A percentile compares a stretch with the other conserved stretches of the same genome.
Evolutionary conservation across 495 filamentous ascomycete species (phyloP).

Genomic region (Podospora didyma): DNA sequence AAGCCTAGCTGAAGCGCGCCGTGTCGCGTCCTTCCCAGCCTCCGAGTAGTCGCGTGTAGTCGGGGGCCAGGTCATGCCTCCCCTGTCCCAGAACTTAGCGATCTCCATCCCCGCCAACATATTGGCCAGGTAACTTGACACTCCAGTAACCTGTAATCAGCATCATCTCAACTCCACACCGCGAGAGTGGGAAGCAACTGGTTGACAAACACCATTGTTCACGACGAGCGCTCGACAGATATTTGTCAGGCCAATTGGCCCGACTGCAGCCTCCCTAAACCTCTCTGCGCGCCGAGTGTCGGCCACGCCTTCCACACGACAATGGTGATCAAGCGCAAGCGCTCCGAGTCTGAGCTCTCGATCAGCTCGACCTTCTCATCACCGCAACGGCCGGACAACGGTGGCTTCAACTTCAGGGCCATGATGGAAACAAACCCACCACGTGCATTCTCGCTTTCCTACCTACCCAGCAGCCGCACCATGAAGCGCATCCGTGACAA

Average conservation of each 20-base stretch:
- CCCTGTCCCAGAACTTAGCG: background rate
- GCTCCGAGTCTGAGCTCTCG: slow-evolving; percentile 47
- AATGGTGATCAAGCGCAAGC: slow-evolving; percentile 49
- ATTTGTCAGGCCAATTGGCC: too few species aligned
- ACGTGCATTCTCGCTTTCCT: slow-evolving; percentile 20
- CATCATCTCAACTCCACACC: too few species aligned
- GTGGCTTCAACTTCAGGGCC: slow-evolving; percentile 24
- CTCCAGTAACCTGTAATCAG: too few species aligned
- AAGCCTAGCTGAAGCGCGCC: too few species aligned
- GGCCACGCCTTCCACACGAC: slow-evolving; percentile 1
- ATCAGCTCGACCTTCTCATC: slow-evolving; percentile 37
- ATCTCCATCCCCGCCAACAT: background rate
- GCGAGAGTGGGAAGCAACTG: too few species aligned
- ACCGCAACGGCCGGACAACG: slow-evolving; percentile 21
- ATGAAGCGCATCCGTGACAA: slow-evolving; percentile 48
- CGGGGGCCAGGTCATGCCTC: too few species aligned
- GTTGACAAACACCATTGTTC: too few species aligned
- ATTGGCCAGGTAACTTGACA: background rate
- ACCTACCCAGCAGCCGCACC: slow-evolving; percentile 38
- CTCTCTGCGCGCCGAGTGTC: too few species aligned
- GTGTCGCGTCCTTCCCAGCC: too few species aligned
- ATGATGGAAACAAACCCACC: slow-evolving; percentile 19
- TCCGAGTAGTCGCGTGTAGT: too few species aligned
- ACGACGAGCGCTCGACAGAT: too few species aligned
- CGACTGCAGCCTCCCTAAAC: too few species aligned